Percentiles rank a stretch among this genome's conserved stretches.
Evolutionary conservation across 2,329 filamentous ascomycete genomes (phyloP).

Genomic region (Lachnellula willkommii): DNA sequence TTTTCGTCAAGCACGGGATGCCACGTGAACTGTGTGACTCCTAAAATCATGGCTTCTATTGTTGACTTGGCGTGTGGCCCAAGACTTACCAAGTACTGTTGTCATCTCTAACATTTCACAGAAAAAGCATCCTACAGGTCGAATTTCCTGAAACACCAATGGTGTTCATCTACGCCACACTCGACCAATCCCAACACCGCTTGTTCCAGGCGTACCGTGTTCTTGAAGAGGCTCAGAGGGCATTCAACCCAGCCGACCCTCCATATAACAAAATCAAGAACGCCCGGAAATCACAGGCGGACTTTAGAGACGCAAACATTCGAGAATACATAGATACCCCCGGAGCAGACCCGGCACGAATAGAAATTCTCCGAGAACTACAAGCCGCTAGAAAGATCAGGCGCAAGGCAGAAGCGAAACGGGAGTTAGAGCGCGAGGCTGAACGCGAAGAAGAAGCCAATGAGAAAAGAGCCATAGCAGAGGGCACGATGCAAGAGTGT

Average conservation of each 20-base stretch:
- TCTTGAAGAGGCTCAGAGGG: slow-evolving; percentile 34
- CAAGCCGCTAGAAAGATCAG: slow-evolving; percentile 33
- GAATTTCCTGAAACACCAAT: slow-evolving; percentile 36
- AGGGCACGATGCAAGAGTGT: slow-evolving; percentile 59
- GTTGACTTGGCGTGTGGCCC: too few species aligned
- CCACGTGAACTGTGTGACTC: too few species aligned
- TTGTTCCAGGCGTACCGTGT: slow-evolving; percentile 30
- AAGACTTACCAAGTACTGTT: too few species aligned
- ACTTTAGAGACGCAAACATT: slow-evolving; percentile 11
- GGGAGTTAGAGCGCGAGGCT: slow-evolving; percentile 36
- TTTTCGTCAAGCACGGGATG: too few species aligned
- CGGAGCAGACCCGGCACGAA: neutral
- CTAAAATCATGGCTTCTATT: too few species aligned
- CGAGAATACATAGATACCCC: slow-evolving; percentile 2
- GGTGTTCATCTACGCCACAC: slow-evolving; percentile 32
- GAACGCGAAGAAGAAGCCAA: slow-evolving; percentile 40
- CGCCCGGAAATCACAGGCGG: slow-evolving; percentile 20
- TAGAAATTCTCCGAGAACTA: slow-evolving; percentile 35
- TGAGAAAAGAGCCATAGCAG: slow-evolving; percentile 36
- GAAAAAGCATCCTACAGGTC: slow-evolving; percentile 20
- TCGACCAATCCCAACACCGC: slow-evolving; percentile 29
- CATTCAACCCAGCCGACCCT: slow-evolving; percentile 20
- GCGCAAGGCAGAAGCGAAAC: slow-evolving; percentile 29
- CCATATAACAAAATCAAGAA: slow-evolving; percentile 28
- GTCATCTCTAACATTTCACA: slow-evolving; percentile 11